These are phyloP conservation scores for Solanum megistacrolobum DNA, from an alignment of 257 asterid species.

Conservation along the genomic window DNA sequence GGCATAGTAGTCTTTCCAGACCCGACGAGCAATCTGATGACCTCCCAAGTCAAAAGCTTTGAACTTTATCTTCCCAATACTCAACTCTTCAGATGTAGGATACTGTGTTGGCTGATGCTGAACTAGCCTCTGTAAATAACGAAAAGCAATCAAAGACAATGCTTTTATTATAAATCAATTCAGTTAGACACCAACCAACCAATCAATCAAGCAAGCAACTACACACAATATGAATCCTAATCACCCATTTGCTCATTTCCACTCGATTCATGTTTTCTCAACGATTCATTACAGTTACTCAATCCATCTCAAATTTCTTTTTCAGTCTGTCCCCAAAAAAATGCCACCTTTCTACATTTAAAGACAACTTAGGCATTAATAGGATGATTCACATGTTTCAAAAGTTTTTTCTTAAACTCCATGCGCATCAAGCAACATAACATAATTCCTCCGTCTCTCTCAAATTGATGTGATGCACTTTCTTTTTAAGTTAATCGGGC, in stretches of 20 bases:
- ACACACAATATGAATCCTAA: not conserved
- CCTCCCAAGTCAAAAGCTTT: constrained; percentile 6
- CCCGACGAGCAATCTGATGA: constrained; percentile 6
- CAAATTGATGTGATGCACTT: not conserved
- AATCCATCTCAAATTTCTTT: not conserved
- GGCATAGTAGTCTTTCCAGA: constrained; percentile 7
- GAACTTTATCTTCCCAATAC: constrained; percentile 7
- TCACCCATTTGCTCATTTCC: not conserved
- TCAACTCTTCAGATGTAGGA: constrained; percentile 9
- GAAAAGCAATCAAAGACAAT: not conserved
- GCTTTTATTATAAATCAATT: not conserved
- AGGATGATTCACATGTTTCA: not conserved
- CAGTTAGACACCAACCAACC: not conserved
- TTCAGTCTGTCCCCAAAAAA: not conserved
- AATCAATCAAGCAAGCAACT: not conserved
- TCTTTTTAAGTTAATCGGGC: not conserved
- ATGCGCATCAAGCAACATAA: not conserved
- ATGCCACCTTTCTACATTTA: not conserved
- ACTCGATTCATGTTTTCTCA: not conserved
- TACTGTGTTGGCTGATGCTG: constrained; percentile 16
- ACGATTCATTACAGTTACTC: not conserved
- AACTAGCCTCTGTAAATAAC: constrained; percentile 3
- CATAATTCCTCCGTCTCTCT: not conserved
- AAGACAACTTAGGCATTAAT: not conserved
- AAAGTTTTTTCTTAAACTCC: not conserved